Percentiles rank a stretch among this genome's conserved stretches.
phyloP scores from a whole-genome alignment of 768 basidiomycete species.

The Guyanaporus albipodus region DNA sequence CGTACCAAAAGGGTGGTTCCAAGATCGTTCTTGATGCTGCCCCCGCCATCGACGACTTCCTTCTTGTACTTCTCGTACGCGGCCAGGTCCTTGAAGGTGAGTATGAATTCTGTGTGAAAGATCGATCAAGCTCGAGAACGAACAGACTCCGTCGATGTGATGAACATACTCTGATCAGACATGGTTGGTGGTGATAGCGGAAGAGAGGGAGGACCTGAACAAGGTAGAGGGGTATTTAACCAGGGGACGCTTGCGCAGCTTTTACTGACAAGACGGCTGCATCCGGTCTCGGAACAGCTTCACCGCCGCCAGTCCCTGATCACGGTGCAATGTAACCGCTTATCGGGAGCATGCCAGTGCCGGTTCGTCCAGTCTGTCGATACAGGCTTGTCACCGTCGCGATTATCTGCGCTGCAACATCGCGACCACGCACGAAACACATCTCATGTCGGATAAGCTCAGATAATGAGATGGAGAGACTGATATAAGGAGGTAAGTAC shows the following conservation, averaged over 20 bases:
- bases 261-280: neutral
- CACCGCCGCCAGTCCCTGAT: neutral
- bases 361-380: no score
- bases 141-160: neutral
- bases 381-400: no score
- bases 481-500: no score
- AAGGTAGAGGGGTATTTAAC: neutral
- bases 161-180: conserved; percentile 16
- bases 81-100: conserved; percentile 1
- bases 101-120: conserved; percentile 4
- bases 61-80: conserved; percentile 15
- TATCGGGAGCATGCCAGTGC: no score
- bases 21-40: conserved; percentile 13
- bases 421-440: no score
- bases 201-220: no score
- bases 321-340: neutral
- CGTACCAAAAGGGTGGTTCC: neutral
- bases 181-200: conserved; percentile 8
- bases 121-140: neutral
- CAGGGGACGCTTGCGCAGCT: neutral
- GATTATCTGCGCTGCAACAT: no score
- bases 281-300: no score
- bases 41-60: neutral
- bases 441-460: no score
- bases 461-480: no score